Base-by-base conservation (phyloP, 257 asterid genomes). In the Lycium ferocissimum region DNA sequence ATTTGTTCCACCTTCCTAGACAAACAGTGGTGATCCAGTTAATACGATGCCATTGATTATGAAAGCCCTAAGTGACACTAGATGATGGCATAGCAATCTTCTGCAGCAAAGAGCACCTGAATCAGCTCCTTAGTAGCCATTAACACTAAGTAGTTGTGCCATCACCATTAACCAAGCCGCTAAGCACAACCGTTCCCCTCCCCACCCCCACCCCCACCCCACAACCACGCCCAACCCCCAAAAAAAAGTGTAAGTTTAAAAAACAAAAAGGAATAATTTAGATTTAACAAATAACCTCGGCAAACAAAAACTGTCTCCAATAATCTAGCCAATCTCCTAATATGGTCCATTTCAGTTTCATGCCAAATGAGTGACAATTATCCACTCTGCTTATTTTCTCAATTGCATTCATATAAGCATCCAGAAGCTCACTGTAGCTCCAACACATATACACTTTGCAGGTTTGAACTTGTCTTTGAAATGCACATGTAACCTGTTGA, bases 291-390 rank as follows among this genome's bases (percentile, higher is more conserved):
- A 33, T 22, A 65, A 65, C 72, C 14, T 33, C 0, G 15, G 7
- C 4, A 33, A 65, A 35, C 9, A 33, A 59, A 33, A 65, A 2
- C 18, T 33, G 37, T 65, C 72, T 65, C 45, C 45, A 65, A 12
- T 12, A 65, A 33, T 26, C 72, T 65, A 65, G 13, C 72, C 72
- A 65, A 65, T 65, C 72, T 33, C 45, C 72, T 65, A 33, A 65
- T 65, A 33, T 65, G 72, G 72, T 33, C 72, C 45, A 26, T 65
- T 33, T 33, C 45, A 65, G 37, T 63, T 22, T 63, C 72, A 65
- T 33, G 9, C 13, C 43, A 65, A 65, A 65, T 65, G 26, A 65
- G 45, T 26, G 72, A n/a, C 45, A 65, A 9, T 65, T 65, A 12
- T 65, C 45, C 45, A 65, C 72, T 45, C 45, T 33, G n/a, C 18